Evolutionary conservation across 345 rosid species (phyloP).

Genomic region (Leavenworthia alabamica): DNA sequence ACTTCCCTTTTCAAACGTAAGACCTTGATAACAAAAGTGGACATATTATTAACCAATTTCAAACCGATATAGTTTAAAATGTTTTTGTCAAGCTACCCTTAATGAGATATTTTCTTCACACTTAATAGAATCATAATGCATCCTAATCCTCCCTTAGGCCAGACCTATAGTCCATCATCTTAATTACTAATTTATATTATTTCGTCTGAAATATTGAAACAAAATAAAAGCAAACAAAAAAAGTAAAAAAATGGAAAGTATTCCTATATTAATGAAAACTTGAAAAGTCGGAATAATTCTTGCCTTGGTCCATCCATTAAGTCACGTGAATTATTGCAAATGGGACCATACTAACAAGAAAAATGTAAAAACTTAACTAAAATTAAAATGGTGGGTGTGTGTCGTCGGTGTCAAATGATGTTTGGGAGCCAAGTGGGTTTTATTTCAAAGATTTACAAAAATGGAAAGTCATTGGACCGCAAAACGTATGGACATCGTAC

Average conservation of each 20-base stretch:
- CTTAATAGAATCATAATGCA: too few species aligned
- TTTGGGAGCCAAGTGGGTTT: constrained; percentile 35
- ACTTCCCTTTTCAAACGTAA: too few species aligned
- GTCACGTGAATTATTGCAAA: constrained; percentile 32
- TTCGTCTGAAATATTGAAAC: constrained; percentile 31
- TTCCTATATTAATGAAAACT: constrained; percentile 28
- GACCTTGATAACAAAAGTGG: constrained; percentile 7
- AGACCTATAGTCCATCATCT: constrained; percentile 15
- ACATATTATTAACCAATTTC: constrained; percentile 46
- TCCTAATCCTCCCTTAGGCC: constrained; percentile 23
- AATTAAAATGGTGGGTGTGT: constrained; percentile 20
- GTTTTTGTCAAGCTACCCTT: too few species aligned
- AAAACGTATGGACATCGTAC: constrained; percentile 38
- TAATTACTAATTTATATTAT: not conserved
- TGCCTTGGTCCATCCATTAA: constrained; percentile 32
- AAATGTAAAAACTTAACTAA: constrained; percentile 1
- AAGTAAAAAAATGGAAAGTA: constrained; percentile 17
- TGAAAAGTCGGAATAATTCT: constrained; percentile 26
- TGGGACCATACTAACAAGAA: constrained; percentile 26
- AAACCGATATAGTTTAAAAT: too few species aligned
- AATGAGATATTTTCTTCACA: too few species aligned
- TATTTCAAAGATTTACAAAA: constrained; percentile 29
- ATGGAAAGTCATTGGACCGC: constrained; percentile 35
- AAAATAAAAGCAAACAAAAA: constrained; percentile 10
- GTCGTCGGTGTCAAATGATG: constrained; percentile 27